phyloP scores from a whole-genome alignment of 225 moss, liverwort and hornwort genomes.

The Lunularia cruciata region DNA sequence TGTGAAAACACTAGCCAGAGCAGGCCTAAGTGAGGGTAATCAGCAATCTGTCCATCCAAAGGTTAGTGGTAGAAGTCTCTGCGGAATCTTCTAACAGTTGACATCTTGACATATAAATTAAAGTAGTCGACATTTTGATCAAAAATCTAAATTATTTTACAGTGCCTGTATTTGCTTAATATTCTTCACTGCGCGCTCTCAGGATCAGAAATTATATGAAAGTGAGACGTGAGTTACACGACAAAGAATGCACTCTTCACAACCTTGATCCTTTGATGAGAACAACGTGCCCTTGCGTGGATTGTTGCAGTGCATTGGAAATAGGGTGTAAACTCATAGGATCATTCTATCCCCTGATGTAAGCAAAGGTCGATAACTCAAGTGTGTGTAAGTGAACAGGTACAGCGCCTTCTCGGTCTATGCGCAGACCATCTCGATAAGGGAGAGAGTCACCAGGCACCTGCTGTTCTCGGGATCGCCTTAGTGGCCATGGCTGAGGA shows the following conservation, averaged over 20 bases:
- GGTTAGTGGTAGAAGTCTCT: constrained; percentile 26
- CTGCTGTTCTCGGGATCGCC: constrained; percentile 96
- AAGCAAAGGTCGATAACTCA: neutral
- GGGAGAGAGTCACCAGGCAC: constrained; percentile 94
- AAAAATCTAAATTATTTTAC: too few relatives aligned
- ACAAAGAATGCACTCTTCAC: too few relatives aligned
- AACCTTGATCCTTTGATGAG: too few relatives aligned
- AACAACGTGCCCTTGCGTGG: too few relatives aligned
- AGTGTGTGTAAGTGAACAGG: constrained; percentile 47
- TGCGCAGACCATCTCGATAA: constrained; percentile 97
- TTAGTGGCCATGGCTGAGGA: constrained; percentile 99
- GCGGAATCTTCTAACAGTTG: neutral
- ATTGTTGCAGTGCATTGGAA: too few relatives aligned
- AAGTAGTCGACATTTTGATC: too few relatives aligned
- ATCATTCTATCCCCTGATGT: too few relatives aligned
- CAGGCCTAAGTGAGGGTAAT: constrained; percentile 24
- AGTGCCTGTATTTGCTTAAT: too few relatives aligned
- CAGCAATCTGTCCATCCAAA: constrained; percentile 33
- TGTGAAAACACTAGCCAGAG: constrained; percentile 34
- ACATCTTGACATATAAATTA: neutral
- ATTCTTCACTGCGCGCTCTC: too few relatives aligned
- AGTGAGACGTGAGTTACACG: too few relatives aligned
- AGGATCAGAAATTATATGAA: too few relatives aligned
- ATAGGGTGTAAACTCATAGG: too few relatives aligned
- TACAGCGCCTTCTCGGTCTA: constrained; percentile 87